These are phyloP conservation scores for Kockiozyma suomiensis DNA, from an alignment of 805 yeast species.

Conservation along the genomic window DNA sequence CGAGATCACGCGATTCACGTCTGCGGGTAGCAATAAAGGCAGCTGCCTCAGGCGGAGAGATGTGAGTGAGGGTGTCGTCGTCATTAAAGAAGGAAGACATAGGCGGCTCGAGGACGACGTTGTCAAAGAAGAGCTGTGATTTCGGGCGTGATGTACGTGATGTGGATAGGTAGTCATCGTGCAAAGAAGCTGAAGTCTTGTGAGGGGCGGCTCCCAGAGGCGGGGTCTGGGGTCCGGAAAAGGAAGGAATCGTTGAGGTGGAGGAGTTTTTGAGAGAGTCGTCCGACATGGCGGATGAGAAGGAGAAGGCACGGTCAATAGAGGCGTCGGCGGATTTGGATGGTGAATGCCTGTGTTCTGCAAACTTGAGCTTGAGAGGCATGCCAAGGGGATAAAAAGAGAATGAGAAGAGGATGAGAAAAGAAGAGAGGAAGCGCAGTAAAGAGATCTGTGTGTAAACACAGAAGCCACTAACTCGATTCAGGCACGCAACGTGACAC, in stretches of 20 bases:
- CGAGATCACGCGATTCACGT: conserved; percentile 17
- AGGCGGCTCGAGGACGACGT: conserved; percentile 3
- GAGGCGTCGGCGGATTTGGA: too few relatives aligned
- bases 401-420: neutral
- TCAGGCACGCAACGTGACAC: neutral
- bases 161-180: neutral
- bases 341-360: neutral
- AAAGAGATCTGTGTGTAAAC: neutral
- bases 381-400: neutral
- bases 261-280: neutral
- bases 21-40: conserved; percentile 8
- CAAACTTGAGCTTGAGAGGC: conserved; percentile 8
- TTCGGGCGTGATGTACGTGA: too few relatives aligned
- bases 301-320: neutral
- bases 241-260: neutral
- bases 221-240: neutral
- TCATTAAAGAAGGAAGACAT: neutral
- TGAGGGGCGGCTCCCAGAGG: neutral
- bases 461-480: too few relatives aligned
- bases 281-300: neutral
- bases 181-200: neutral
- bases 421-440: neutral
- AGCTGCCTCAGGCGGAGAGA: conserved; percentile 19
- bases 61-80: neutral
- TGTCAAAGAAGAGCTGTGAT: conserved; percentile 1